Conservation (phyloP, 768 basidiomycete species). For the Mycena metata region DNA sequence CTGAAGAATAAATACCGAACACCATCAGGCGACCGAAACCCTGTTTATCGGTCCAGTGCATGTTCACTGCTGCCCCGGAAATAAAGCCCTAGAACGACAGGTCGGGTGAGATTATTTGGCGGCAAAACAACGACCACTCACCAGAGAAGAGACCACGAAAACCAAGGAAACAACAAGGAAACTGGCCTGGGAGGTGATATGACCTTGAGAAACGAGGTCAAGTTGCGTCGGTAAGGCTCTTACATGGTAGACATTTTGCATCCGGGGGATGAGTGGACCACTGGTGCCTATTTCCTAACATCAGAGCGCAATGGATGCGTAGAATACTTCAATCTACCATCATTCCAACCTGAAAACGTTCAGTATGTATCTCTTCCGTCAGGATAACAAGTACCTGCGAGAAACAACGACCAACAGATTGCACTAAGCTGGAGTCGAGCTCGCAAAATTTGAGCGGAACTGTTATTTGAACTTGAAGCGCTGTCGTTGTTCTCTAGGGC, state of each 20-base stretch:
- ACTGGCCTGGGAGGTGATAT: constrained; percentile 48
- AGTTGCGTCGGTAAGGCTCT: not conserved
- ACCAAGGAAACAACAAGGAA: constrained; percentile 66
- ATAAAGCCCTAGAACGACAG: constrained; percentile 59
- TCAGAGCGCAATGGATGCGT: not conserved
- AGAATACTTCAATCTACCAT: not conserved
- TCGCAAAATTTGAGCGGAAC: not conserved
- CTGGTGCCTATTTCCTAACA: not conserved
- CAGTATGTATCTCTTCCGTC: not conserved
- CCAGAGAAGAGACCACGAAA: constrained; percentile 55
- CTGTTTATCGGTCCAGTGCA: constrained; percentile 58
- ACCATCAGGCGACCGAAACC: constrained; percentile 57
- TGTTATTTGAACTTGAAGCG: too few species aligned
- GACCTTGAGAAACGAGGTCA: not conserved
- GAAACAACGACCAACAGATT: constrained; percentile 24
- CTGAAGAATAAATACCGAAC: constrained; percentile 31
- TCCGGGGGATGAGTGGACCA: constrained; percentile 34
- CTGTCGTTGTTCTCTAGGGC: too few species aligned
- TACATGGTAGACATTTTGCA: constrained; percentile 37
- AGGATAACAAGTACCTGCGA: constrained; percentile 4
- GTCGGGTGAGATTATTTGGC: not conserved
- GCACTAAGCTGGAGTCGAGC: constrained; percentile 24
- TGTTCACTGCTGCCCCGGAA: constrained; percentile 60
- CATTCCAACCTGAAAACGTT: constrained; percentile 24
- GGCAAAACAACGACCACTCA: constrained; percentile 26